Evolutionary conservation across 164 flowering plant genomes (phyloP).

Genomic region (Chloranthus sessilifolius): DNA sequence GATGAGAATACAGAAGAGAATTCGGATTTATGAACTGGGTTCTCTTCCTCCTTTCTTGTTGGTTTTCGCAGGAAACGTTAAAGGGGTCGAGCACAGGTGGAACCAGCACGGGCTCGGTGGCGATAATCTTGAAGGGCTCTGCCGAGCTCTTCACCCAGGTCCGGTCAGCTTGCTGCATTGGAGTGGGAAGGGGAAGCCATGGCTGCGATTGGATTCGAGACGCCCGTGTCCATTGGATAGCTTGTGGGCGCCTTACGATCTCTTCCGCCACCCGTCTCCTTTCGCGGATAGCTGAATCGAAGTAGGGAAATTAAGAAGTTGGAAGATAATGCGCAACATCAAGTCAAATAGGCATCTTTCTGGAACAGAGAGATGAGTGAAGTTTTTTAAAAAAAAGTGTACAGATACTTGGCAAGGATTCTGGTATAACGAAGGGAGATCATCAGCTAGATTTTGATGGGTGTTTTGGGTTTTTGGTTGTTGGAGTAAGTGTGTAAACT

Average conservation of each 20-base stretch:
- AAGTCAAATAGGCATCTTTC: too few species aligned
- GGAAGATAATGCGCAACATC: too few species aligned
- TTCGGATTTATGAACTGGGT: conserved; percentile 15
- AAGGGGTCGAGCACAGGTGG: conserved; percentile 20
- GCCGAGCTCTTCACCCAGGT: conserved; percentile 17
- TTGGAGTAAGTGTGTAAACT: too few species aligned
- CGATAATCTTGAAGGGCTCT: conserved; percentile 15
- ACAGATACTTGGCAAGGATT: too few species aligned
- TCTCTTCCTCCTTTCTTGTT: conserved; percentile 18
- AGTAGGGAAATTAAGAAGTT: too few species aligned
- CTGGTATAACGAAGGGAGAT: too few species aligned
- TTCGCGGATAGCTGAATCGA: conserved; percentile 6
- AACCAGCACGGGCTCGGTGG: conserved; percentile 22
- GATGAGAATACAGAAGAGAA: conserved; percentile 39
- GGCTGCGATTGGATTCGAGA: conserved; percentile 12
- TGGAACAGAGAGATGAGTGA: too few species aligned
- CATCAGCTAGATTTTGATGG: too few species aligned
- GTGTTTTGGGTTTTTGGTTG: too few species aligned
- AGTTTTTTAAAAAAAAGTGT: too few species aligned
- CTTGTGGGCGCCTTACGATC: conserved; percentile 20
- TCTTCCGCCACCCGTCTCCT: conserved; percentile 3
- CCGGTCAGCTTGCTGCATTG: conserved; percentile 22
- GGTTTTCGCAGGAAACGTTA: conserved; percentile 19
- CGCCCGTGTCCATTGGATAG: conserved; percentile 19
- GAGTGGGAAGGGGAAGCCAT: conserved; percentile 25